Evolutionary conservation across 164 flowering plant species (phyloP).

Genomic region (Piper longum): DNA sequence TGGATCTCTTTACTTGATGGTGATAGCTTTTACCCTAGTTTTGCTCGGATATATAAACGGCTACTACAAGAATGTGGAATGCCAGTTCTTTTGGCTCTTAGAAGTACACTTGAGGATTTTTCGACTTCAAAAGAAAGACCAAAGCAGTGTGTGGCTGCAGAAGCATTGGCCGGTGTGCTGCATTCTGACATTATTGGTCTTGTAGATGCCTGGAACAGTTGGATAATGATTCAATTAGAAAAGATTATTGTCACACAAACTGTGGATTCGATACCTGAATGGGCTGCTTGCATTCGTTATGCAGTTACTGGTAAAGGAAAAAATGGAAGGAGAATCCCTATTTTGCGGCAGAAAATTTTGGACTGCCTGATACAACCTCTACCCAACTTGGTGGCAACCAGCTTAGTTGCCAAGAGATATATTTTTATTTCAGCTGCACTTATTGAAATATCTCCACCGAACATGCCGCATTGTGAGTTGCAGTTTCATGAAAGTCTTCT

Average conservation of each 20-base stretch:
- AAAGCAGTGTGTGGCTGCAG: constrained; percentile 98
- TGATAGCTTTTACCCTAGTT: constrained; percentile 75
- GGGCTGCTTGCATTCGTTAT: constrained; percentile 96
- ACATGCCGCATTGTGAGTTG: constrained; percentile 52
- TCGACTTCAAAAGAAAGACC: constrained; percentile 79
- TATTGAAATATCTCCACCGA: constrained; percentile 66
- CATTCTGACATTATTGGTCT: constrained; percentile 88
- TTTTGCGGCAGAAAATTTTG: constrained; percentile 61
- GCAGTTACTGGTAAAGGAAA: constrained; percentile 97
- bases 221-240: constrained; percentile 61
- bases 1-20: constrained; percentile 83
- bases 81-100: constrained; percentile 55
- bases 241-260: constrained; percentile 56
- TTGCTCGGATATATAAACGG: constrained; percentile 88
- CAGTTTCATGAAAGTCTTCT: constrained; percentile 55
- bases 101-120: constrained; percentile 54
- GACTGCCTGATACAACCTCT: constrained; percentile 69
- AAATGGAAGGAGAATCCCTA: constrained; percentile 61
- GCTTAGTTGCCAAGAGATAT: constrained; percentile 78
- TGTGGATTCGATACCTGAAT: constrained; percentile 92
- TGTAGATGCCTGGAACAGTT: constrained; percentile 67
- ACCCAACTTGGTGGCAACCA: constrained; percentile 56
- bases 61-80: constrained; percentile 89
- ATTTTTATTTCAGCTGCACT: constrained; percentile 79
- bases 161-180: constrained; percentile 82